Evolutionary conservation across 805 yeast species (phyloP), one percentile per base, ranked within the genome.

Genomic region (Sugiyamaella floridensis): DNA sequence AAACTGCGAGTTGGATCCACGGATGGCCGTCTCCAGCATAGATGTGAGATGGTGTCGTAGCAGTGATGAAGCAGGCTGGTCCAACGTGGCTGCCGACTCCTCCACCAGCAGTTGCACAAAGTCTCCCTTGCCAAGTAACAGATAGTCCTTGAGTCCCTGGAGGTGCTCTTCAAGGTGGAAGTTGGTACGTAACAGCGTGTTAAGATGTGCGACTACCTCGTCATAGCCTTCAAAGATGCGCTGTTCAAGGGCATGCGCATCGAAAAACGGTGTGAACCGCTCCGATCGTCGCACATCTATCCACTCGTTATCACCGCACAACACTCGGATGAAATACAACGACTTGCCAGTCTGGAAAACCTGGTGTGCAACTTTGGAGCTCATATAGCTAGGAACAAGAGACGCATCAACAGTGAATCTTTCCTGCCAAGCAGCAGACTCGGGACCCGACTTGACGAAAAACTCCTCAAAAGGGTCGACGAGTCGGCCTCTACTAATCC

Each of bases 51-150:
- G 82, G 58, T 81, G 83, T 1, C 89, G 75, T 2, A 86, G 77
- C 16, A 89, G 70, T 11, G 78, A 68, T n/a, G 70, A 70, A 0
- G 95, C 81, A 0, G 92, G 83, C 57, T 78, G 79, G 54, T 73
- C 75, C 50, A 90, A 74, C 5, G 80, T 56, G 0, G 70, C 69
- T 1, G 71, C 64, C 0, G 90, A 86, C 44, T 80, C 78, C 15
- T 69, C 61, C 18, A 88, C 74, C 9, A 92, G 67, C 0, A 79
- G 60, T 48, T 86, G 82, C n/a, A 86, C 80, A 55, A 92, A 85
- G 64, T 92, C 96, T n/a, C 92, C 88, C 52, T 78, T 80, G 5
- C 82, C 80, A 74, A 87, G 81, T 43, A 93, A 66, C 60, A 89
- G 71, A 53, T 84, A 80, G 54, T 78, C 79, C 55, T 85, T 84